phyloP scores from a whole-genome alignment of 2,329 filamentous ascomycete genomes.

The Apiospora kogelbergensis region DNA sequence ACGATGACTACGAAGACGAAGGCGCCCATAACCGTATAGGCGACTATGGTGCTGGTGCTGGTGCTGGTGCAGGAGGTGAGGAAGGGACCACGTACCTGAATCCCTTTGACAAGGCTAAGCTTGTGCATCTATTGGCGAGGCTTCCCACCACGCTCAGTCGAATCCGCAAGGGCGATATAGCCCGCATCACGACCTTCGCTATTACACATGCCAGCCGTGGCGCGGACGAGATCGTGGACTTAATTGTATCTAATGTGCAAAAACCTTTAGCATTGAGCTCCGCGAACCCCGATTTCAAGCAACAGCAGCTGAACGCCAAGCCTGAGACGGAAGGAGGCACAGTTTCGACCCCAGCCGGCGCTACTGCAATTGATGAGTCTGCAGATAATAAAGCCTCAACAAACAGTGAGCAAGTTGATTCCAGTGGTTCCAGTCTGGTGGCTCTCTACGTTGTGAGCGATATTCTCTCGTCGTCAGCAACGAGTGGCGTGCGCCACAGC shows the following conservation, averaged over 20 bases:
- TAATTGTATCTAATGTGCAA: constrained; percentile 80
- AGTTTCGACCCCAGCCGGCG: constrained; percentile 32
- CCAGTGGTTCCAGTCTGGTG: constrained; percentile 72
- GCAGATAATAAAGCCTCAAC: constrained; percentile 24
- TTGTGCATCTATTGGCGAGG: constrained; percentile 80
- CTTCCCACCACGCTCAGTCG: constrained; percentile 74
- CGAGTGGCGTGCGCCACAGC: constrained; percentile 75
- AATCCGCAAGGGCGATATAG: constrained; percentile 81
- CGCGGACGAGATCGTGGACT: constrained; percentile 86
- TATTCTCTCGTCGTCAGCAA: constrained; percentile 75
- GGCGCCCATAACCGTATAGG: constrained; percentile 34
- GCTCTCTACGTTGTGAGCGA: constrained; percentile 78
- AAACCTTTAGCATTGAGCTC: constrained; percentile 72
- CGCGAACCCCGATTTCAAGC: constrained; percentile 61
- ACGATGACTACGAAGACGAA: constrained; percentile 70
- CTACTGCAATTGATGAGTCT: constrained; percentile 33
- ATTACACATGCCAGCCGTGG: constrained; percentile 83
- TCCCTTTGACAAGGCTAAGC: constrained; percentile 79
- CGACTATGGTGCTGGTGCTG: constrained; percentile 32
- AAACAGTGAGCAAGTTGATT: constrained; percentile 50
- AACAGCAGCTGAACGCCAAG: constrained; percentile 38
- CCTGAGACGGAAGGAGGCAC: constrained; percentile 29
- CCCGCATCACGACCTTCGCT: constrained; percentile 82
- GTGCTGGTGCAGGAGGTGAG: constrained; percentile 21
- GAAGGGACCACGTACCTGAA: constrained; percentile 69